phyloP scores from a whole-genome alignment of 2,329 filamentous ascomycete genomes.

The Chrysoporthe cubensis region DNA sequence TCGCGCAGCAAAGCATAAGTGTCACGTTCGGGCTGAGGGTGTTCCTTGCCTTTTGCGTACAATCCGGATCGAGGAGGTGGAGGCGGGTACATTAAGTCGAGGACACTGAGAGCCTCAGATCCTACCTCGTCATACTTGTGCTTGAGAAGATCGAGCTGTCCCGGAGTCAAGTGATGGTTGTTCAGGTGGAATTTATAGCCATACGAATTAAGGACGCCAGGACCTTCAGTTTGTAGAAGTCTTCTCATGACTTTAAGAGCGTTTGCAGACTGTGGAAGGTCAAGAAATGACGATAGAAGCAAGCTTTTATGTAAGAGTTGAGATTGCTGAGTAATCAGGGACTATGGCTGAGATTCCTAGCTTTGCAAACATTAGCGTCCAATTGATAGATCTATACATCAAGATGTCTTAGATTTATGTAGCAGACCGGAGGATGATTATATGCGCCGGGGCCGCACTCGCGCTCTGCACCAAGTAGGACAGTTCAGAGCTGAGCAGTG shows the following conservation, averaged over 20 bases:
- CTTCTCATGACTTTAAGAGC: background rate
- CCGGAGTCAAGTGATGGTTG: background rate
- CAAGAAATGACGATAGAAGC: background rate
- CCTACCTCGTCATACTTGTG: conserved; percentile 9
- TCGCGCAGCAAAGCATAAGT: conserved; percentile 36
- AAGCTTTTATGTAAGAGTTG: background rate
- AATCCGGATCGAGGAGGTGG: conserved; percentile 8
- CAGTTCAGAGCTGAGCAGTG: background rate
- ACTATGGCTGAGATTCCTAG: no score
- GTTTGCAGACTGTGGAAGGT: background rate
- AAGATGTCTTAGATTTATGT: background rate
- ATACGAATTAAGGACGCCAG: background rate
- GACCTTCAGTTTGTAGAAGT: background rate
- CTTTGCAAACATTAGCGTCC: background rate
- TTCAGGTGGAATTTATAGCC: conserved; percentile 5
- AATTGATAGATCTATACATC: background rate
- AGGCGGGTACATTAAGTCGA: background rate
- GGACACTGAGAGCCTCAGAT: background rate
- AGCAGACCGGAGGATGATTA: background rate
- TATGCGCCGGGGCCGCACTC: background rate
- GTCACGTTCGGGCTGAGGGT: conserved; percentile 23
- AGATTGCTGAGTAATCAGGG: background rate
- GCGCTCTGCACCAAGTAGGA: background rate
- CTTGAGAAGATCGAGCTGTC: conserved; percentile 1
- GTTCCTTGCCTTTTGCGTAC: conserved; percentile 8